Base-by-base conservation (phyloP, 257 asterid species). In the Cruciata laevipes region DNA sequence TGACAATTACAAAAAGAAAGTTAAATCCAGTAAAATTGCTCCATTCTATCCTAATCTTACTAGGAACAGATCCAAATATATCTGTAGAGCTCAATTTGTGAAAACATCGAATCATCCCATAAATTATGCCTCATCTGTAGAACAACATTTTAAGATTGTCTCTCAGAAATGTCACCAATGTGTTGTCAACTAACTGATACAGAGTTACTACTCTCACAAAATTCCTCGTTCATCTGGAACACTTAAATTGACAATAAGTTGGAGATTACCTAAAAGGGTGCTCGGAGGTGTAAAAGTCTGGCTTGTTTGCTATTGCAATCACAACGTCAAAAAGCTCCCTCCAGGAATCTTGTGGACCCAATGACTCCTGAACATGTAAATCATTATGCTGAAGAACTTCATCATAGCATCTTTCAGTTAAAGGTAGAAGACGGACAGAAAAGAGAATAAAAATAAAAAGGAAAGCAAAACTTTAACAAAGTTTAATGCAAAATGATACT, bases 301-400 rank as follows among this genome's bases (percentile, higher is more conserved):
- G 99, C 81, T 93, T 93, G 80, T 88, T 84, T 69, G 97, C 99
- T 81, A 84, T 88, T 66, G 97, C 99, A 80, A 93, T 93, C 74
- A 90, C 87, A 7, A 90, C 99, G 64, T 93, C 99, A 75, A 93
- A 93, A 73, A 90, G 99, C 74, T 90, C 97, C 84, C 89, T 90
- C 99, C 99, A 93, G 67, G 88, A 80, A 79, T 90, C 95, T 67
- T 77, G 86, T 70, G 81, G 85, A 63, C 90, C 94, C 81, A 89
- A 76, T 67, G 95, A 79, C 69, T 85, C 98, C 97, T 93, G 73
- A 72, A 67, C 62, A 69, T 33, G 56, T n/a, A 72, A 81, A 66
- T 58, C 35, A 64, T 44, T 52, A 75, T 14, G 40, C 52, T 75
- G 42, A 72, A 23, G 68, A 30, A 30, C 30, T 27, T 4, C 17